Base-by-base conservation (phyloP, 768 basidiomycete genomes). In the Epithele typhae region DNA sequence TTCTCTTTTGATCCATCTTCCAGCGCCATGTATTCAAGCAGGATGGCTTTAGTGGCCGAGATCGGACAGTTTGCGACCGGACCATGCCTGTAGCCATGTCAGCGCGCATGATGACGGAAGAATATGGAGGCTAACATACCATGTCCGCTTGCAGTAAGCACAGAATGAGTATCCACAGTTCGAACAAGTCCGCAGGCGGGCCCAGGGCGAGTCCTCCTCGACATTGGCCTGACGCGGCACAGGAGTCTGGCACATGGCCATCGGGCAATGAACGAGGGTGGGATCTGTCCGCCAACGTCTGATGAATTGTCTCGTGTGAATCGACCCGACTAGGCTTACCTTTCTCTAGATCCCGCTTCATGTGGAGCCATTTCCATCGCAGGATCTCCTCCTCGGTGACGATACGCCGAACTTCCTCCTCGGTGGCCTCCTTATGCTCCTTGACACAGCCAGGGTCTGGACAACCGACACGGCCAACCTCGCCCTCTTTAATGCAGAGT, bases 371-470 rank as follows among this genome's bases (percentile, higher is more conserved):
- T 52, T 74, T 77, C 89, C 90, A 94, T 48, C 92, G 76, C 40
- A 68, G 65, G 24, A 87, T 63, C 46, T 84, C 78, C 14, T 75
- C 74, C 48, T 82, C 77, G 0, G 81, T 75, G 1, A 90, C 80
- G 0, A 92, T 79, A 32, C 81, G 66, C 43, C 81, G 71, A 4
- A 93, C 80, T 56, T 93, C 84, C 35, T 84, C 86, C 53, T 85
- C 81, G 21, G 70, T 71, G 0, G 81, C 83, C 48, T 79, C 79
- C 25, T 74, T 69, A 25, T 68, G 67, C 5, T 63, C 63, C 58
- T 89, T 91, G n/a, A 87, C 79, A 56, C 92, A 96, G 27, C 70
- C 72, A 1, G 82, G 79, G 57, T 90, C 84, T 1, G 92, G 87
- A 61, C 92, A 96, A 0, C 84, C 77, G 1, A 96, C 92, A 17